Evolutionary conservation across 2,329 filamentous ascomycete species (phyloP), one percentile per base, ranked within the genome.

Genomic region (Diplodia corticola): DNA sequence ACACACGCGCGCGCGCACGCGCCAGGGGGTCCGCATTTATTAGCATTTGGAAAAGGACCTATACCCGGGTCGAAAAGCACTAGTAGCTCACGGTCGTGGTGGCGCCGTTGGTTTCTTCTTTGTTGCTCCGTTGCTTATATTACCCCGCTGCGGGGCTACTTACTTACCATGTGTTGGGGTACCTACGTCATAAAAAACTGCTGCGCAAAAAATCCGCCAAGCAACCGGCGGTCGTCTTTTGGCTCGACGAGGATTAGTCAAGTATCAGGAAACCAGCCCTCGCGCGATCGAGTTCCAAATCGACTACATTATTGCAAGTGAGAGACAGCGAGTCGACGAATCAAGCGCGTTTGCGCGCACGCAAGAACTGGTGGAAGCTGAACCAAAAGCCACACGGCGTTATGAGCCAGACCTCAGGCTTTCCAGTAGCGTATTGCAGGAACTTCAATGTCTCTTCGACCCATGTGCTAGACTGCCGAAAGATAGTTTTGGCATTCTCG

Each of bases 81-180:
- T n/a, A n/a, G n/a, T 17, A 40, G 35, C 35, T 40, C 13, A 7
- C 40, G 37, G 37, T 44, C 15, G 33, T 33, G n/a, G 40, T 20
- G 33, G 33, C 33, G 33, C 33, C 9, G 33, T 35, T 9, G 33
- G 33, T 44, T 53, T 10, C 17, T 30, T 6, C 5, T 51, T 10
- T 17, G 20, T 35, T 12, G 33, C 20, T 37, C 12, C 22, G 24
- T 22, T 48, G 10, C 54, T 22, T 17, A 3, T 44, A n/a, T 22
- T 60, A 60, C 55, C 55, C 55, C 55, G 55, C 55, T 40, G 55
- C 55, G 55, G 55, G 40, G 55, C 55, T 44, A 26, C 20, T n/a
- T 20, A 20, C n/a, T n/a, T 26, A 55, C 12, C 33, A 35, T 35
- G n/a, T n/a, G 37, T 44, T 17, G 37, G 37, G 37, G 37, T 44